These are phyloP conservation scores for Byssothecium circinans DNA, from an alignment of 2,329 filamentous ascomycete genomes.

Conservation along the genomic window DNA sequence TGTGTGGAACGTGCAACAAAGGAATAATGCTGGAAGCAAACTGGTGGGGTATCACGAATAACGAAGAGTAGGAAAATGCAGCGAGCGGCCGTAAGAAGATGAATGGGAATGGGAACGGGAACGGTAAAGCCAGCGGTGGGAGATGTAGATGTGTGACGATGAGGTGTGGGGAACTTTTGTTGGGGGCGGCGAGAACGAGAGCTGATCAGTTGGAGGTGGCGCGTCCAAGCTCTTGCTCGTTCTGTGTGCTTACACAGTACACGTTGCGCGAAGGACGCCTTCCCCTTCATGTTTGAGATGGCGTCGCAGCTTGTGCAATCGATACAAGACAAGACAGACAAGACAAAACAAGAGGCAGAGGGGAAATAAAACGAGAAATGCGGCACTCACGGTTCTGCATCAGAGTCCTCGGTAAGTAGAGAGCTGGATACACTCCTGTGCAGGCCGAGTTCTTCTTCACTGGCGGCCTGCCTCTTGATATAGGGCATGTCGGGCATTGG, in stretches of 20 bases:
- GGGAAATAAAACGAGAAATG: constrained; percentile 12
- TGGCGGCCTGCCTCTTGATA: constrained; percentile 21
- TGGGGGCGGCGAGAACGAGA: constrained; percentile 16
- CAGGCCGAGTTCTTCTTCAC: constrained; percentile 47
- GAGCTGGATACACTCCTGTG: constrained; percentile 52
- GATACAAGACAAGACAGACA: constrained; percentile 7
- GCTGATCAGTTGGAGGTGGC: constrained; percentile 8
- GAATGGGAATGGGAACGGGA: too few relatives aligned
- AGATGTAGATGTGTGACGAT: not conserved
- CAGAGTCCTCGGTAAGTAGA: constrained; percentile 55
- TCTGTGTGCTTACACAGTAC: constrained; percentile 12
- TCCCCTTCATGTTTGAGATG: constrained; percentile 2
- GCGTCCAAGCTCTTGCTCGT: constrained; percentile 20
- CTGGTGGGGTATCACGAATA: constrained; percentile 7
- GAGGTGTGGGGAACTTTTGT: constrained; percentile 11
- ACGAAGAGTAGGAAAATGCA: constrained; percentile 1
- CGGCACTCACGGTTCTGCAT: constrained; percentile 52
- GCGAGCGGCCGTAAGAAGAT: constrained; percentile 3
- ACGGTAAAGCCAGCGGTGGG: too few relatives aligned
- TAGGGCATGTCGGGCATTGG: constrained; percentile 5
- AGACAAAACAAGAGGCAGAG: constrained; percentile 5
- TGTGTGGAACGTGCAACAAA: constrained; percentile 19
- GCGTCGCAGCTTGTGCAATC: constrained; percentile 11
- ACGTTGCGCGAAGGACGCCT: constrained; percentile 2
- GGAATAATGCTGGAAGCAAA: constrained; percentile 8